A percentile compares a stretch with the other conserved stretches of the same genome.
Conservation (phyloP, 1,284 basidiomycete genomes). For the Ustanciosporium gigantosporum region DNA sequence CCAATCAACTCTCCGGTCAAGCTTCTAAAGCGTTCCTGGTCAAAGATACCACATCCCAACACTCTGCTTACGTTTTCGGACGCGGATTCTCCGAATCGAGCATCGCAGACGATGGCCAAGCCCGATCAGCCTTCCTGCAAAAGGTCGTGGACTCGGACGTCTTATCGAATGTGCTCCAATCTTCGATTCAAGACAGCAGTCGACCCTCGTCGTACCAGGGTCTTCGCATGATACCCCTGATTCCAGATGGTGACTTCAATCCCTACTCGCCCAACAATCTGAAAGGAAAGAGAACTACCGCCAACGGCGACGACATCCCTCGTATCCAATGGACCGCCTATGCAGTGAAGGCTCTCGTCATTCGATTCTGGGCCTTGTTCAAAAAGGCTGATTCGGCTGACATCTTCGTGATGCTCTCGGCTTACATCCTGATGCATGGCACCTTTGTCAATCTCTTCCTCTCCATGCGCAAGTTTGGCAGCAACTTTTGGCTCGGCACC, state of each 20-base stretch:
- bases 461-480: conserved; percentile 59
- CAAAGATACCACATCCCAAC: conserved; percentile 16
- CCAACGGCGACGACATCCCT: conserved; percentile 43
- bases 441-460: conserved; percentile 77
- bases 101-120: conserved; percentile 2
- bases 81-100: conserved; percentile 12
- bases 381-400: conserved; percentile 90
- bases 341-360: conserved; percentile 49
- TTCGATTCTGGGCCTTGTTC: conserved; percentile 56
- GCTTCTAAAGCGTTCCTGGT: conserved; percentile 5
- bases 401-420: conserved; percentile 90
- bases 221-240: conserved; percentile 27
- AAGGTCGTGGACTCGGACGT: conserved; percentile 19
- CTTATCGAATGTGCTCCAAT: conserved; percentile 12
- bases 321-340: conserved; percentile 54
- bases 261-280: conserved; percentile 43
- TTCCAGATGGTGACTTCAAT: conserved; percentile 35
- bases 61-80: conserved; percentile 35
- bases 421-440: conserved; percentile 92
- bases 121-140: conserved; percentile 18
- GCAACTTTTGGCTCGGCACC: conserved; percentile 65
- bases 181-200: conserved; percentile 4
- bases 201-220: conserved; percentile 20
- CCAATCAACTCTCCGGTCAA: conserved; percentile 5
- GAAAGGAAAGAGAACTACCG: conserved; percentile 27